These are phyloP conservation scores for Lactarius psammicola DNA, from an alignment of 768 basidiomycete species.

Conservation along the genomic window DNA sequence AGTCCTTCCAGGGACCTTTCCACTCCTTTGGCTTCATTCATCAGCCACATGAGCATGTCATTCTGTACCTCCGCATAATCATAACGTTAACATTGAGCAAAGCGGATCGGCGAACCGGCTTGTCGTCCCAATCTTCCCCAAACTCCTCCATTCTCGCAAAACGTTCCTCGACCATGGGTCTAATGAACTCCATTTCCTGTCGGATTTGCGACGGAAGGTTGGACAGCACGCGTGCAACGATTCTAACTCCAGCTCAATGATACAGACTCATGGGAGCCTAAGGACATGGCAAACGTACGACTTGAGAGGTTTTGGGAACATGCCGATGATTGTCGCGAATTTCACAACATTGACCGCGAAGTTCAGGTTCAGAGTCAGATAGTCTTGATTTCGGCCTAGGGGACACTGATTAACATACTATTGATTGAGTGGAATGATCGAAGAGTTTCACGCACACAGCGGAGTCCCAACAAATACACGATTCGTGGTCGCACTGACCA, in stretches of 20 bases:
- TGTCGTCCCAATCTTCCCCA: conserved; percentile 13
- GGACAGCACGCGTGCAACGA: background rate
- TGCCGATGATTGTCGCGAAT: background rate
- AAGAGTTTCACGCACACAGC: background rate
- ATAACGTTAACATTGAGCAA: background rate
- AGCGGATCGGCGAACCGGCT: conserved; percentile 2
- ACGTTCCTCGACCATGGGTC: conserved; percentile 12
- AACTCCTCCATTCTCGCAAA: background rate
- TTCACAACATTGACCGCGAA: background rate
- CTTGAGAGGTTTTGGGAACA: background rate
- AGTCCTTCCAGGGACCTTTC: conserved; percentile 36
- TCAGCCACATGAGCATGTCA: conserved; percentile 44
- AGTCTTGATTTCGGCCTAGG: background rate
- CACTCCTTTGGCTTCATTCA: conserved; percentile 36
- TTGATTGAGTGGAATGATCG: background rate
- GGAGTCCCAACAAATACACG: background rate
- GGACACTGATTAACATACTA: background rate
- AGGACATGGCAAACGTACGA: background rate
- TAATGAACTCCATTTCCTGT: background rate
- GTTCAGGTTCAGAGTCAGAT: background rate
- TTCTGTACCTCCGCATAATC: conserved; percentile 32
- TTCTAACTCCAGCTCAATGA: background rate
- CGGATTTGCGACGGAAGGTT: conserved; percentile 2
- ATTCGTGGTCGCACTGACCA: background rate
- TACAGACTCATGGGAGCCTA: background rate